Evolutionary conservation across 2,329 filamentous ascomycete genomes (phyloP).

Genomic region (Botrytis hyacinthi): DNA sequence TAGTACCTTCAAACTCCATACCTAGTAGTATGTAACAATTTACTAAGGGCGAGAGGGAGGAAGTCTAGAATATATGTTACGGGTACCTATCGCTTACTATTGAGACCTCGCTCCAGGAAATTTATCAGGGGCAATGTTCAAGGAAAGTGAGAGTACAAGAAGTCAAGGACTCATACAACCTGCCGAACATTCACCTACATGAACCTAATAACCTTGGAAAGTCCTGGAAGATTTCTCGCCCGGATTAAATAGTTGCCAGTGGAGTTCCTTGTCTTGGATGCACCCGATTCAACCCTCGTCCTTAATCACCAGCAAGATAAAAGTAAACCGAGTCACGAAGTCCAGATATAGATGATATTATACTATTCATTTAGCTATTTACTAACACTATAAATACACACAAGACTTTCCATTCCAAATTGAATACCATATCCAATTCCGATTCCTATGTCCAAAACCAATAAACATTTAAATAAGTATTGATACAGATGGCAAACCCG

Average conservation of each 20-base stretch:
- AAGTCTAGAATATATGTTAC: background rate
- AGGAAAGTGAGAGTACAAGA: background rate
- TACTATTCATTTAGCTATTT: background rate
- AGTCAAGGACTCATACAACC: background rate
- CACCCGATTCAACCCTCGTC: too few relatives aligned
- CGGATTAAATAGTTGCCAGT: background rate
- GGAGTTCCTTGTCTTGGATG: background rate
- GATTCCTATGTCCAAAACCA: background rate
- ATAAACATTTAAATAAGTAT: conserved; percentile 4
- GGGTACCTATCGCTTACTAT: background rate
- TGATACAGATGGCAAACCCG: background rate
- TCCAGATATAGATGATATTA: background rate
- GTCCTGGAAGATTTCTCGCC: background rate
- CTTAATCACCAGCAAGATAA: background rate
- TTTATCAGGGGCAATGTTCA: background rate
- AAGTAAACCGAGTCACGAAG: background rate
- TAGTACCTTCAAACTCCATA: background rate
- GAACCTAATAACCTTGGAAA: background rate
- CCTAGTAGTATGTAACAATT: background rate
- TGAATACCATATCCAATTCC: background rate
- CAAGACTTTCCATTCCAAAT: background rate
- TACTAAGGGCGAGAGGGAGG: background rate
- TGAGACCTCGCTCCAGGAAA: background rate
- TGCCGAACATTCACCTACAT: background rate
- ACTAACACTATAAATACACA: background rate